Evolutionary conservation across 768 basidiomycete species (phyloP), one percentile per base, ranked within the genome.

Genomic region (Psilocybe tampanensis): DNA sequence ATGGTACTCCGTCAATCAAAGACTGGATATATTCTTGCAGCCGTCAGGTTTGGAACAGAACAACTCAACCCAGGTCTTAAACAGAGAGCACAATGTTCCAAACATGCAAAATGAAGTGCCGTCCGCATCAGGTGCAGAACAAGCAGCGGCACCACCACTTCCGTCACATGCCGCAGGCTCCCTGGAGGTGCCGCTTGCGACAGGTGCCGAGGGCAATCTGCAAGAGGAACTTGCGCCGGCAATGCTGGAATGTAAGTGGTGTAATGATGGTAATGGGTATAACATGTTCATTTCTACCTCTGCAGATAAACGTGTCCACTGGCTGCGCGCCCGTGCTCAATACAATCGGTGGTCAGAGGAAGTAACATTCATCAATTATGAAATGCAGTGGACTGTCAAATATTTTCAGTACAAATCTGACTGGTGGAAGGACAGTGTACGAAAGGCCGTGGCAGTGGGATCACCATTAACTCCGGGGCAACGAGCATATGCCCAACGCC

Each of bases 301-400:
- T 34, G 2, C 33, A 55, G 54, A 26, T 32, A 3, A 56, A 29
- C 47, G 36, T 17, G 29, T 56, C 0, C 54, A 55, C 19, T 50
- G 36, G 39, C 26, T 56, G n/a, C 23, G 47, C 1, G 47, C 19
- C 9, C 11, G 48, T 19, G 55, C 55, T 1, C 47, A 56, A 12
- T 23, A n/a, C 17, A 18, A 56, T 9, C 23, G 55, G 15, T 56
- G 47, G 47, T 5, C 29, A 15, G 55, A 56, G 36, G 55, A 56
- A 18, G 2, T 8, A 1, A 17, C 43, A 1, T 22, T 56, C 12
- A n/a, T 56, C 3, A 23, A 8, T 2, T 44, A 56, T 44, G 48
- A 56, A 19, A 56, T 56, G 55, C 47, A 56, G n/a, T 56, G 55
- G 55, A 56, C 48, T 0, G 55, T 56, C 2, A 21, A 29, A 6